Evolutionary conservation across 2,329 filamentous ascomycete species (phyloP), one percentile per base, ranked within the genome.

Genomic region (Fusarium liriodendri): DNA sequence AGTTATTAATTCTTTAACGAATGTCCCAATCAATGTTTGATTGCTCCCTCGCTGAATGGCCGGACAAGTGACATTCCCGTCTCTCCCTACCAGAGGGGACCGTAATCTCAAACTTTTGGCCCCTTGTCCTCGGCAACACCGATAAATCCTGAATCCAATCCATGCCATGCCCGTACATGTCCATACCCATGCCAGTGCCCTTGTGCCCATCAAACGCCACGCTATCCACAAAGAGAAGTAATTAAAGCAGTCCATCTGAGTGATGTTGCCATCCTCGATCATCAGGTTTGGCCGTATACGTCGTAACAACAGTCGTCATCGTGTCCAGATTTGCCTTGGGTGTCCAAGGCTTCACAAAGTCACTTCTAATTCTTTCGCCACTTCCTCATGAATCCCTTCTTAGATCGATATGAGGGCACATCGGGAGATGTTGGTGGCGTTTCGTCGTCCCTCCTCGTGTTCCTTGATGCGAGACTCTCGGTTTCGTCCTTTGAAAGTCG

Each of bases 341-440:
- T 8, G 10, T 2, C 42, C 55, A 18, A 64, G 58, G 58, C 40
- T 66, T 67, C 45, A 62, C 42, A 29, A 27, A 55, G 50, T 33
- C 38, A 62, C 29, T 6, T 62, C 71, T 70, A 79, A 29, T 76
- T 69, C 69, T 68, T 76, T 61, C 75, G 74, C 73, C 73, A 78
- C 64, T 70, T 76, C 57, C 62, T 66, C 61, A 80, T 54, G n/a
- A 80, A 69, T 22, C 77, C 69, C 64, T 76, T 79, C 64, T 79
- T 81, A 57, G 71, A 77, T 66, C 73, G 78, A 64, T 75, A 77
- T 27, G 78, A 77, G 25, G 75, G 70, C 29, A 80, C 73, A 16
- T 82, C 82, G 2, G 82, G 82, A 22, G 82, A 83, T 7, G 81
- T 83, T 1, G 82, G 82, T 11, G 82, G 82, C 18, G 82, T 83